phyloP scores from a whole-genome alignment of 768 basidiomycete species.

The Lactarius hengduanensis region DNA sequence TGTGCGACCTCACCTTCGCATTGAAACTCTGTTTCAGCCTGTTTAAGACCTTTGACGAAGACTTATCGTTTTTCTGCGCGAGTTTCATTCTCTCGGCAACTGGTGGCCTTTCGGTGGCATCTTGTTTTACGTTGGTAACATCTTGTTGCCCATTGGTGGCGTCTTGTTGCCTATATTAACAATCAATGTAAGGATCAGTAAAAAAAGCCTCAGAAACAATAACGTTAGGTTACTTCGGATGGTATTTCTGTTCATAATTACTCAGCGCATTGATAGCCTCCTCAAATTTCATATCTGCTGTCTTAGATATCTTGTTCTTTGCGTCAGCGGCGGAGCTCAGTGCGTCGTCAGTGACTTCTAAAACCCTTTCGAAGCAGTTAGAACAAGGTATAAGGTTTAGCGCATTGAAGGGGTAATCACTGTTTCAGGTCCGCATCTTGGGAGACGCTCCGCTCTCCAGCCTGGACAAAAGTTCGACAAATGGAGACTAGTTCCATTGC shows the following conservation, averaged over 20 bases:
- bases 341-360: constrained; percentile 10
- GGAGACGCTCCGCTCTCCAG: not conserved
- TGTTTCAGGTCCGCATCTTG: not conserved
- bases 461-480: constrained; percentile 12
- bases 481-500: constrained; percentile 5
- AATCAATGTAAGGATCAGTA: not conserved
- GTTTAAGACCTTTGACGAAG: not conserved
- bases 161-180: not conserved
- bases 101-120: not conserved
- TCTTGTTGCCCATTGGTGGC: not conserved
- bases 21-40: not conserved
- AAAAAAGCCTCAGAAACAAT: not conserved
- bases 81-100: not conserved
- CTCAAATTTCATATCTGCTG: not conserved
- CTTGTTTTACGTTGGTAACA: not conserved
- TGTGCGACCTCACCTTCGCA: not conserved
- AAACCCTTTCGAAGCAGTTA: not conserved
- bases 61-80: not conserved
- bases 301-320: not conserved
- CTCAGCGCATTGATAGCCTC: not conserved
- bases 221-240: not conserved
- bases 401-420: not conserved
- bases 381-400: not conserved
- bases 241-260: not conserved
- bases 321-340: not conserved